A percentile compares a stretch with the other conserved stretches of the same genome.
phyloP scores from a whole-genome alignment of 2,329 filamentous ascomycete genomes.

The Escovopsis weberi region DNA sequence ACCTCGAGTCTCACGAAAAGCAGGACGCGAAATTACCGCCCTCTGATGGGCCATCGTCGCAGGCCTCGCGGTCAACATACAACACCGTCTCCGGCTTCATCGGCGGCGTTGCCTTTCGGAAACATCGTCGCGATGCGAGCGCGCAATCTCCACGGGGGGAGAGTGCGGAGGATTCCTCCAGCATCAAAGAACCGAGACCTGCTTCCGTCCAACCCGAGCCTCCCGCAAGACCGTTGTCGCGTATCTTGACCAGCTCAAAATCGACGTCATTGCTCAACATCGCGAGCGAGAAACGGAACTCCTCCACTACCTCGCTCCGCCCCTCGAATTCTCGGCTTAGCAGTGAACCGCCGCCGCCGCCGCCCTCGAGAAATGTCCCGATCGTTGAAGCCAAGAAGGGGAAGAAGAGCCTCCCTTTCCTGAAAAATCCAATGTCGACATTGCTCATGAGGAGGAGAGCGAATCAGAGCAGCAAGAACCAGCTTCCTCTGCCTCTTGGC shows the following conservation, averaged over 20 bases:
- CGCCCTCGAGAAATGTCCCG: slow-evolving; percentile 8
- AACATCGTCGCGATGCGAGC: slow-evolving; percentile 29
- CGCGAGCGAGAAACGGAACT: slow-evolving; percentile 32
- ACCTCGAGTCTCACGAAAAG: slow-evolving; percentile 10
- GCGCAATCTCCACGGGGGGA: slow-evolving; percentile 8
- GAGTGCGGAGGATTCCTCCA: slow-evolving; percentile 3
- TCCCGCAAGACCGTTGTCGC: slow-evolving; percentile 15
- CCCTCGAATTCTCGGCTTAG: slow-evolving; percentile 26
- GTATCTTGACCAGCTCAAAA: slow-evolving; percentile 16
- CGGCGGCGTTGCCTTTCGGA: slow-evolving; percentile 38
- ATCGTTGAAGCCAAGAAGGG: slow-evolving; percentile 27
- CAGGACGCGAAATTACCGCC: slow-evolving; percentile 11
- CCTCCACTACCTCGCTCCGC: slow-evolving; percentile 19
- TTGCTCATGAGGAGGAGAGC: slow-evolving; percentile 42
- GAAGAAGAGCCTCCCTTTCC: slow-evolving; percentile 40
- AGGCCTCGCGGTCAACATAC: slow-evolving; percentile 19
- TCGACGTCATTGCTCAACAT: slow-evolving; percentile 30
- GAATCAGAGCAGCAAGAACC: slow-evolving; percentile 32
- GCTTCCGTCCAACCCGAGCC: slow-evolving; percentile 18
- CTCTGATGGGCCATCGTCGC: slow-evolving; percentile 13
- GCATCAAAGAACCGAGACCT: slow-evolving; percentile 2
- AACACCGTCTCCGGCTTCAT: slow-evolving; percentile 33
- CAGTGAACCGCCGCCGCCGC: slow-evolving; percentile 19
- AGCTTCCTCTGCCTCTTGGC: slow-evolving; percentile 25
- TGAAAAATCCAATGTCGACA: slow-evolving; percentile 46